Percentiles rank a stretch among this genome's conserved stretches.
Conservation (phyloP, 192 early-diverging fungal genomes). For the Coemansia sp. region DNA sequence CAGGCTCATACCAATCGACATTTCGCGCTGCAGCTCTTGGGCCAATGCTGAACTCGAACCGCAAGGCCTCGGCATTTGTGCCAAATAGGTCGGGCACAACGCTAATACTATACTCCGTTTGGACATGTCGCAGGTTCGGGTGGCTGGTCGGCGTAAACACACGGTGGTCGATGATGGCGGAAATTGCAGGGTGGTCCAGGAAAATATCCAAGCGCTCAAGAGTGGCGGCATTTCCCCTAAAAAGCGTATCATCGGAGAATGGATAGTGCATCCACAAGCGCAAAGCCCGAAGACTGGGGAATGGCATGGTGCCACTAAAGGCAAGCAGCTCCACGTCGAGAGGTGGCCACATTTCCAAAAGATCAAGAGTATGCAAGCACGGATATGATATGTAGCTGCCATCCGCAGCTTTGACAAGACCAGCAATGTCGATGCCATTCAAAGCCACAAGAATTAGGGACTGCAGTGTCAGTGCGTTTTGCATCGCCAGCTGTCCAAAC, state of each 20-base stretch:
- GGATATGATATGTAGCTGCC: background rate
- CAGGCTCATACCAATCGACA: no score
- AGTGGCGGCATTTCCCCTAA: background rate
- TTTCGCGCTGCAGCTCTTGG: no score
- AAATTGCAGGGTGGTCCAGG: background rate
- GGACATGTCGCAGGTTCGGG: no score
- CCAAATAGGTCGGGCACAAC: no score
- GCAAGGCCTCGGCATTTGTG: no score
- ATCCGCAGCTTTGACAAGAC: background rate
- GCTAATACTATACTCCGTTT: no score
- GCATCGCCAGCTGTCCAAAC: background rate
- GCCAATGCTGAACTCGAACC: no score
- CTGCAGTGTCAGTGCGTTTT: background rate
- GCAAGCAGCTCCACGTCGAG: no score
- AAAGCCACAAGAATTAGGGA: background rate
- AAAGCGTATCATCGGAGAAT: conserved; percentile 4
- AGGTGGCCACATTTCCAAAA: background rate
- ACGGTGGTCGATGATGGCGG: background rate
- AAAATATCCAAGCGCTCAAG: background rate
- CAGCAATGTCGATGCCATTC: no score
- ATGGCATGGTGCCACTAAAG: background rate
- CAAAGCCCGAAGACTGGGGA: conserved; percentile 1
- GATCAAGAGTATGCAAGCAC: no score
- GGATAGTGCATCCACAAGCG: no score
- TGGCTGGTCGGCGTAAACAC: background rate